These are phyloP conservation scores for Gardenia jasminoides DNA, from an alignment of 257 asterid species.

Conservation along the genomic window DNA sequence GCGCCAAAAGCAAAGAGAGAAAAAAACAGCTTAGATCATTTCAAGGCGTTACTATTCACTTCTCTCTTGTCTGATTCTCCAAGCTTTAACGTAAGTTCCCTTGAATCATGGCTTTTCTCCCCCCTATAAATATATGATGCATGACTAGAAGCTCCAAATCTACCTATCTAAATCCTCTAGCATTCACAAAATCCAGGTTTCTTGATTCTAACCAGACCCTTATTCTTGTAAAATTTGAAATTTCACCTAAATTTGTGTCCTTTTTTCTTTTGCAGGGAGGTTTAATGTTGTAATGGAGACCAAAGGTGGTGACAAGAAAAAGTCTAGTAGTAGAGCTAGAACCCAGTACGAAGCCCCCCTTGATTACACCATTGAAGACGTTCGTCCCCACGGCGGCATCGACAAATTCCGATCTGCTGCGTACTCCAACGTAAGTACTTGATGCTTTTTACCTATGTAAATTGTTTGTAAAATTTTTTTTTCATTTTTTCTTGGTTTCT, in stretches of 20 bases:
- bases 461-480: not conserved
- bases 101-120: not conserved
- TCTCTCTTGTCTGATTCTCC: not conserved
- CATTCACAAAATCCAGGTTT: not conserved
- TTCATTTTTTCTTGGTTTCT: not conserved
- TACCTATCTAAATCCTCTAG: not conserved
- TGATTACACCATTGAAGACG: slow-evolving; percentile 46
- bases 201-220: not conserved
- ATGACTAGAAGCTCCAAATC: not conserved
- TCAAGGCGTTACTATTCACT: not conserved
- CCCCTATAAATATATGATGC: not conserved
- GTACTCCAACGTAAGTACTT: slow-evolving; percentile 39
- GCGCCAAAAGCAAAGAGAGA: not conserved
- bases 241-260: not conserved
- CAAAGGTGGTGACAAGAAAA: slow-evolving; percentile 30
- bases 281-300: slow-evolving; percentile 34
- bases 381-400: slow-evolving; percentile 53
- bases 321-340: slow-evolving; percentile 13
- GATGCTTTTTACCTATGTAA: too few species aligned
- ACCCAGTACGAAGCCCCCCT: slow-evolving; percentile 48
- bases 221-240: not conserved
- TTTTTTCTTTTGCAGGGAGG: slow-evolving; percentile 10
- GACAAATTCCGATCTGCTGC: slow-evolving; percentile 50
- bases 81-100: slow-evolving; percentile 1
- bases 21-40: not conserved